These are phyloP conservation scores for Amanita pallidorosea DNA, from an alignment of 768 basidiomycete genomes.

Conservation along the genomic window DNA sequence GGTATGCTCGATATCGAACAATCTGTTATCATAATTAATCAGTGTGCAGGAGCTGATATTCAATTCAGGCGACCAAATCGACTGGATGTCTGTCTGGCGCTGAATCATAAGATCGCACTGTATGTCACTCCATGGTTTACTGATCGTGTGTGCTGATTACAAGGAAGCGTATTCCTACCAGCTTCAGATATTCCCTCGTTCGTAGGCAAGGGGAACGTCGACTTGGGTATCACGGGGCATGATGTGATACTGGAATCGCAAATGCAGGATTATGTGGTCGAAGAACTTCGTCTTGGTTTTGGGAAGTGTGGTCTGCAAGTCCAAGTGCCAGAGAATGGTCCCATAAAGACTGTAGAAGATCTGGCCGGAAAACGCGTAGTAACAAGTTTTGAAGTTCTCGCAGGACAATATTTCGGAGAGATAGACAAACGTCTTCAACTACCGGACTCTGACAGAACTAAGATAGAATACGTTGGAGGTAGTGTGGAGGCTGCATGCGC, in stretches of 20 bases:
- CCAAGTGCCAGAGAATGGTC: conserved; percentile 75
- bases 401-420: conserved; percentile 63
- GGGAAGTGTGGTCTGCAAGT: conserved; percentile 87
- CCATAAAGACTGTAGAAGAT: conserved; percentile 62
- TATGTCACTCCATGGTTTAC: conserved; percentile 26
- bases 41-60: conserved; percentile 75
- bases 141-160: not conserved
- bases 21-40: conserved; percentile 6
- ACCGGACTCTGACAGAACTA: conserved; percentile 50
- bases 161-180: conserved; percentile 82
- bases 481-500: conserved; percentile 98
- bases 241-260: conserved; percentile 90
- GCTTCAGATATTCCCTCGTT: conserved; percentile 97
- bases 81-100: conserved; percentile 87
- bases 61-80: conserved; percentile 83
- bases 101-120: conserved; percentile 93
- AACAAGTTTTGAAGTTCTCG: conserved; percentile 89
- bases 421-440: conserved; percentile 48
- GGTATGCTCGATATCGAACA: conserved; percentile 41
- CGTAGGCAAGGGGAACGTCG: conserved; percentile 94
- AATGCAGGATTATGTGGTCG: conserved; percentile 69
- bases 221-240: conserved; percentile 96
- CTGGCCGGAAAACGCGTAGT: conserved; percentile 89
- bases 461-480: conserved; percentile 92
- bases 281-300: conserved; percentile 78